Evolutionary conservation across 257 asterid species (phyloP), one percentile per base, ranked within the genome.

Genomic region (Rhazya stricta): DNA sequence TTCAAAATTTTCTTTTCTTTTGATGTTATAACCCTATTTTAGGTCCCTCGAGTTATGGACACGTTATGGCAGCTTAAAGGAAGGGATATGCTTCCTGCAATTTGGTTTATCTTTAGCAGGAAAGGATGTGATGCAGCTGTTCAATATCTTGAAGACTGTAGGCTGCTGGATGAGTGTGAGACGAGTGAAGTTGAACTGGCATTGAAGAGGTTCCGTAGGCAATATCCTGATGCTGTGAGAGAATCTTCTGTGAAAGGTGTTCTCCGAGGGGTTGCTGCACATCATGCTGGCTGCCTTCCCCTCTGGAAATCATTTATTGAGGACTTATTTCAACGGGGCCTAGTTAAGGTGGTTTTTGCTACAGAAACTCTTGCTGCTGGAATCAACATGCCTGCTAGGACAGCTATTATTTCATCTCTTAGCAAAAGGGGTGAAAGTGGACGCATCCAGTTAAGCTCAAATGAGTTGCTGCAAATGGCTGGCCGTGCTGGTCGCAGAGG

Each of bases 401-500:
- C 99, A 83, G 96, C 99, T 69, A 92, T 94, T 74, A 87, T 94
- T 82, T 92, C 99, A 72, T 85, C 96, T 81, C 94, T 94, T 81
- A 89, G 91, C 91, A 94, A 92, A 89, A 88, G 96, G 84, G 89
- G 83, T 65, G 97, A 92, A 69, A 92, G 91, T 86, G 98, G 97
- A 16, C 97, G 90, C 76, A 81, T 89, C 21, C 90, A 86, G 54
- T 84, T 94, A 74, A 90, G 80, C 79, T 86, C 99, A 73, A 94
- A 94, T 70, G 99, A 92, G 68, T 85, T 94, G 84, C 91, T 94
- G 67, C 99, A 94, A 84, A 94, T 94, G 98, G 99, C 99, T 54
- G 99, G 99, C 13, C 98, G 99, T 68, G 96, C 99, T 68, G 99
- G 99, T 60, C 97, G 99, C 77, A 89, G 98, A 81, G 99, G 99